These are phyloP conservation scores for Arthroderma sp. DNA, from an alignment of 2,329 filamentous ascomycete species.

Conservation along the genomic window DNA sequence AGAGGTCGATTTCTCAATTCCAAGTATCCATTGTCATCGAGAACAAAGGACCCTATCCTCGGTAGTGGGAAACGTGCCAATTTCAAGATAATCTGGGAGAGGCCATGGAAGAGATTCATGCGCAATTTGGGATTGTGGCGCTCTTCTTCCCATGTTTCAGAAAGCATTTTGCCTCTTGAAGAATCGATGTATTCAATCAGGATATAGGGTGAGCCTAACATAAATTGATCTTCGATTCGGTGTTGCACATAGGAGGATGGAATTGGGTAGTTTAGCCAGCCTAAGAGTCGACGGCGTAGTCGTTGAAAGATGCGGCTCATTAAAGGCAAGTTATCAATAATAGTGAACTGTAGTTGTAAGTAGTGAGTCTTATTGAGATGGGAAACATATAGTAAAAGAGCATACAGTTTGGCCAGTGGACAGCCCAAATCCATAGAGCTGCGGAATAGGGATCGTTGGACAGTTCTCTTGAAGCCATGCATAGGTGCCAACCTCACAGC, in stretches of 20 bases:
- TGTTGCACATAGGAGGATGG: slow-evolving; percentile 1
- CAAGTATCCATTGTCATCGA: slow-evolving; percentile 17
- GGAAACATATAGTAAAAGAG: not conserved
- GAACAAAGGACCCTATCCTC: slow-evolving; percentile 22
- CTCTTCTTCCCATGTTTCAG: slow-evolving; percentile 12
- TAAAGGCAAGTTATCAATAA: not conserved
- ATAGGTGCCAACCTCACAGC: slow-evolving; percentile 11
- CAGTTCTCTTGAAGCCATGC: slow-evolving; percentile 6
- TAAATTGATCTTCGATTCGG: not conserved
- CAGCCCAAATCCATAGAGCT: slow-evolving; percentile 10
- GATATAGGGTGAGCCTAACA: slow-evolving; percentile 9
- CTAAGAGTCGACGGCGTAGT: not conserved
- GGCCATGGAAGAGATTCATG: slow-evolving; percentile 13
- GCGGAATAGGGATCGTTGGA: slow-evolving; percentile 9
- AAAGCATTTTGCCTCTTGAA: slow-evolving; percentile 14
- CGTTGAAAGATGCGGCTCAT: not conserved
- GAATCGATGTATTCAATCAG: slow-evolving; percentile 14
- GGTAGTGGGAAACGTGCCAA: slow-evolving; percentile 15
- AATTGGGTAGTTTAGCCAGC: not conserved
- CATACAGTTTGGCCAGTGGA: slow-evolving; percentile 1
- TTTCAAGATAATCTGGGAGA: slow-evolving; percentile 12
- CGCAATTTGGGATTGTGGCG: slow-evolving; percentile 9
- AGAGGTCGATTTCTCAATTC: slow-evolving; percentile 16
- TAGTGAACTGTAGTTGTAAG: slow-evolving; percentile 12
- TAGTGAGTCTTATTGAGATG: slow-evolving; percentile 14